Conservation (phyloP, 768 basidiomycete genomes). For the Cyclocybe aegerita region DNA sequence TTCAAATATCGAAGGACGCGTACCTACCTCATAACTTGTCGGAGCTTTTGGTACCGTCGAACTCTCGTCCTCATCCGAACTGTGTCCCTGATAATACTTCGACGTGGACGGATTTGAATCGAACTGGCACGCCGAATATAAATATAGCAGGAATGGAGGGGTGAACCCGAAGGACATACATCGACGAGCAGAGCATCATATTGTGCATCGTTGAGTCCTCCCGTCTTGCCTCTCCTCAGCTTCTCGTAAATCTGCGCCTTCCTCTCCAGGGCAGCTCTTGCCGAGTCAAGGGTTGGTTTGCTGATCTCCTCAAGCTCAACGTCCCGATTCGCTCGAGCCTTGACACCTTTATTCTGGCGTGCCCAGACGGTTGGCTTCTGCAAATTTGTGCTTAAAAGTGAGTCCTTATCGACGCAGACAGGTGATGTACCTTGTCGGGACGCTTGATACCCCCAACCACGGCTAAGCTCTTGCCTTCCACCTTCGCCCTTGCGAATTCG, state of each 20-base stretch:
- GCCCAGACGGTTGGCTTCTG: conserved; percentile 82
- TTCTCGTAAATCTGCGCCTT: conserved; percentile 84
- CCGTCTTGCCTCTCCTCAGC: conserved; percentile 72
- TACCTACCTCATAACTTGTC: conserved; percentile 38
- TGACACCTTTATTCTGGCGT: conserved; percentile 73
- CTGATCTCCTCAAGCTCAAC: conserved; percentile 68
- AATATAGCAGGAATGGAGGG: not conserved
- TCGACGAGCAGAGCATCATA: conserved; percentile 74
- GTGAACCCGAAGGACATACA: conserved; percentile 42
- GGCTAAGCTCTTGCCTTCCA: conserved; percentile 50
- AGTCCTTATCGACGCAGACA: not conserved
- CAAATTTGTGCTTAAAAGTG: not conserved
- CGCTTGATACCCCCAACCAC: conserved; percentile 63
- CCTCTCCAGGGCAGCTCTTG: conserved; percentile 67
- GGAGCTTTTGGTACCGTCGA: conserved; percentile 52
- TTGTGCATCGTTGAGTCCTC: conserved; percentile 74
- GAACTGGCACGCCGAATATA: conserved; percentile 39
- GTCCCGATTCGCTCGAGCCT: conserved; percentile 62
- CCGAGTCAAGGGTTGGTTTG: conserved; percentile 70
- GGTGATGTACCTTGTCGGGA: conserved; percentile 60
- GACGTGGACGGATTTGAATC: conserved; percentile 39
- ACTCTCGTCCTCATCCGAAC: conserved; percentile 82
- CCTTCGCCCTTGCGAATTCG: conserved; percentile 58
- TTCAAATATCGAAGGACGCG: not conserved
- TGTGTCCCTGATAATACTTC: conserved; percentile 62